These are phyloP conservation scores for Fusarium penzigii DNA, from an alignment of 2,329 filamentous ascomycete genomes.

Conservation along the genomic window DNA sequence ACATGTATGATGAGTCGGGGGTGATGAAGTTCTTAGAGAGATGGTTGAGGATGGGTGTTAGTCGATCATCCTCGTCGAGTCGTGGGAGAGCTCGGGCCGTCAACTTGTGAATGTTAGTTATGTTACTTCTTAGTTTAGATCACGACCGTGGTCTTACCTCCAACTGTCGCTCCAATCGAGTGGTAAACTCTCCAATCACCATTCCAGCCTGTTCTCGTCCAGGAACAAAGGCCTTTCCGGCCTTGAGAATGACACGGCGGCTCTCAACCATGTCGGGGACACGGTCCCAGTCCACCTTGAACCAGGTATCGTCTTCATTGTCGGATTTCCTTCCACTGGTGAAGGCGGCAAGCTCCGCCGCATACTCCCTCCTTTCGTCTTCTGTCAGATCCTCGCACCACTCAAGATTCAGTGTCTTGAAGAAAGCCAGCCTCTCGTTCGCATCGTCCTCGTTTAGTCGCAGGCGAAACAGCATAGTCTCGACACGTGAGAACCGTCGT, in stretches of 20 bases:
- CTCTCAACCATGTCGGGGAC: conserved; percentile 88
- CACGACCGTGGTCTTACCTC: conserved; percentile 57
- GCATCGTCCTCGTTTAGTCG: conserved; percentile 76
- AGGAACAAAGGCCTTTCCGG: conserved; percentile 89
- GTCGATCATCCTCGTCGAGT: conserved; percentile 92
- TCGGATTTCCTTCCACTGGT: conserved; percentile 37
- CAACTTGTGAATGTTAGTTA: conserved; percentile 50
- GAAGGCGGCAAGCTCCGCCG: conserved; percentile 60
- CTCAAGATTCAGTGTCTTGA: conserved; percentile 74
- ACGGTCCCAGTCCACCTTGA: conserved; percentile 94
- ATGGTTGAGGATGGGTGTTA: conserved; percentile 68
- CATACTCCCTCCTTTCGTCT: conserved; percentile 70
- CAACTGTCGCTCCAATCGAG: conserved; percentile 75
- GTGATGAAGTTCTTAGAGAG: conserved; percentile 96
- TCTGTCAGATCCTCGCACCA: conserved; percentile 88
- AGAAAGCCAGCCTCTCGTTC: conserved; percentile 73
- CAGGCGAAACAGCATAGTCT: conserved; percentile 86
- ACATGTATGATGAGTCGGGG: conserved; percentile 77
- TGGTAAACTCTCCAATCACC: conserved; percentile 84
- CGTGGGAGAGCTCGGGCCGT: conserved; percentile 89
- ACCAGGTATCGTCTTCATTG: conserved; percentile 81
- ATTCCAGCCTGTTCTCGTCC: conserved; percentile 84
- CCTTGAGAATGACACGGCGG: conserved; percentile 73
- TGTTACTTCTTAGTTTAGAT: background rate
- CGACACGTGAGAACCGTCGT: conserved; percentile 80